These are phyloP conservation scores for Funneliformis caledonium DNA, from an alignment of 371 early-diverging fungal genomes.

Conservation along the genomic window DNA sequence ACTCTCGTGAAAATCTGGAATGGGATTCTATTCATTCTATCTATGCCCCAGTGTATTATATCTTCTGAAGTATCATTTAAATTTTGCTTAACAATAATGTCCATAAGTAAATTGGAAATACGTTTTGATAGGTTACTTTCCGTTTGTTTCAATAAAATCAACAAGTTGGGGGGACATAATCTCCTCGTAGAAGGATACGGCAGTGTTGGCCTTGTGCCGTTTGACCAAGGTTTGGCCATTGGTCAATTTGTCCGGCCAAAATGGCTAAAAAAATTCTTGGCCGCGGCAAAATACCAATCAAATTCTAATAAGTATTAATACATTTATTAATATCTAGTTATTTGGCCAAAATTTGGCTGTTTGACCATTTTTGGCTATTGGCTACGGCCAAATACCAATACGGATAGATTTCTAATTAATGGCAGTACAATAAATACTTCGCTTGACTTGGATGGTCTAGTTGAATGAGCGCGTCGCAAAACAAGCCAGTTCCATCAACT, in stretches of 20 bases:
- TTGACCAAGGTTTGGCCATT: too few relatives aligned
- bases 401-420: slow-evolving; percentile 1
- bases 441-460: not conserved
- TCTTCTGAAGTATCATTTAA: not conserved
- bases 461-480: slow-evolving; percentile 18
- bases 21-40: slow-evolving; percentile 11
- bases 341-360: too few relatives aligned
- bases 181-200: not conserved
- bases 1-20: not conserved
- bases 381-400: not conserved
- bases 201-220: not conserved
- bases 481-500: not conserved
- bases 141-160: not conserved
- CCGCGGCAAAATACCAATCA: too few relatives aligned
- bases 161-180: not conserved
- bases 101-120: slow-evolving; percentile 32
- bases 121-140: slow-evolving; percentile 30
- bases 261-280: too few relatives aligned
- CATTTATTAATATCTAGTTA: too few relatives aligned
- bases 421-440: not conserved
- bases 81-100: slow-evolving; percentile 30
- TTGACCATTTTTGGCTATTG: too few relatives aligned
- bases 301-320: too few relatives aligned
- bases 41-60: not conserved
- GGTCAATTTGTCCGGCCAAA: too few relatives aligned